A percentile compares a stretch with the other conserved stretches of the same genome.
phyloP scores from a whole-genome alignment of 2,329 filamentous ascomycete genomes.

The Botrytis aclada region DNA sequence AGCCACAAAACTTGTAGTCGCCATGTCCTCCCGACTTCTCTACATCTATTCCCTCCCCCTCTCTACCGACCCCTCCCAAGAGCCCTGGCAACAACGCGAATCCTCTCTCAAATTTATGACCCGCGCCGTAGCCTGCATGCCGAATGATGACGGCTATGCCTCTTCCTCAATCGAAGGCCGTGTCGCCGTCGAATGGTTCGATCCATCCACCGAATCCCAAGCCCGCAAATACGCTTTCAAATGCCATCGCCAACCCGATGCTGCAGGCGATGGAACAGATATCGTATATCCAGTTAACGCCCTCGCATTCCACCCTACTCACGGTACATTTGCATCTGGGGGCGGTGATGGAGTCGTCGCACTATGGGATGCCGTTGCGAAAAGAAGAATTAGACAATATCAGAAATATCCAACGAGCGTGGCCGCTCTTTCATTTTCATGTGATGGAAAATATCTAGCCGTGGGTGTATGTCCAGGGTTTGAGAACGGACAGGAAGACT shows the following conservation, averaged over 20 bases:
- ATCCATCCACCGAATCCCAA: constrained; percentile 81
- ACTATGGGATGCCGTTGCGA: constrained; percentile 69
- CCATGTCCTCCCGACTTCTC: constrained; percentile 90
- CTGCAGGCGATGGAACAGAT: constrained; percentile 58
- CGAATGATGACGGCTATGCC: constrained; percentile 90
- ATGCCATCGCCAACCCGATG: constrained; percentile 78
- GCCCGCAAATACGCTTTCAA: constrained; percentile 98
- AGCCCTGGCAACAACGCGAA: constrained; percentile 91
- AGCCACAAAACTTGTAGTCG: constrained; percentile 80
- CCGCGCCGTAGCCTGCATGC: constrained; percentile 90
- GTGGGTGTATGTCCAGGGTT: constrained; percentile 67
- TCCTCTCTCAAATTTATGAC: constrained; percentile 96
- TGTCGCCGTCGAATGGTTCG: constrained; percentile 97
- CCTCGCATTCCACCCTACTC: constrained; percentile 65
- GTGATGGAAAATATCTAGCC: constrained; percentile 62
- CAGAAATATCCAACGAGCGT: constrained; percentile 63
- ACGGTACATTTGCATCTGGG: constrained; percentile 65
- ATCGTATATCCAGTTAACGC: constrained; percentile 72
- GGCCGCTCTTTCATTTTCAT: constrained; percentile 59
- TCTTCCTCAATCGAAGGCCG: constrained; percentile 90
- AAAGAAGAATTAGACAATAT: constrained; percentile 67
- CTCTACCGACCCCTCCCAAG: constrained; percentile 57
- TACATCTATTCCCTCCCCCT: constrained; percentile 87
- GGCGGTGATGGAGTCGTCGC: constrained; percentile 71
- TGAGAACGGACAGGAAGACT: constrained; percentile 72